phyloP scores from a whole-genome alignment of 2,329 filamentous ascomycete species.

The Fusarium sp. region DNA sequence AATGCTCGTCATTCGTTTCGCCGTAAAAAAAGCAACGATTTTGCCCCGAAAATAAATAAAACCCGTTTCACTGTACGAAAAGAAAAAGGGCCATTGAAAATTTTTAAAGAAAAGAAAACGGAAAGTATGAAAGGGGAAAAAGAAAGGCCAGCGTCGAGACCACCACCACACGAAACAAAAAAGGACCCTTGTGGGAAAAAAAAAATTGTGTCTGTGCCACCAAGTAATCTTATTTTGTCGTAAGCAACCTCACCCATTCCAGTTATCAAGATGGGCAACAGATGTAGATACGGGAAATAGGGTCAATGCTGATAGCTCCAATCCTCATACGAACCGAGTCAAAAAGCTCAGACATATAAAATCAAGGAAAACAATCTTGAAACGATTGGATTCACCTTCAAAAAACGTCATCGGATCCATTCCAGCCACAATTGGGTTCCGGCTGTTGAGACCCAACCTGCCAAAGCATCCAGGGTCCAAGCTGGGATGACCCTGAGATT shows the following conservation, averaged over 20 bases:
- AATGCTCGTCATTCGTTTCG: background rate
- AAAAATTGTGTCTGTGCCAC: background rate
- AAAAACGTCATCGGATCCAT: constrained; percentile 11
- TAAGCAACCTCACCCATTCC: background rate
- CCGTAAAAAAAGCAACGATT: background rate
- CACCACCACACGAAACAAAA: background rate
- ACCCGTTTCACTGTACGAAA: background rate
- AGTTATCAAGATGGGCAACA: background rate
- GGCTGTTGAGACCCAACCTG: constrained; percentile 26
- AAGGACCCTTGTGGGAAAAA: background rate
- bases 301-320: background rate
- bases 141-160: background rate
- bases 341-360: background rate
- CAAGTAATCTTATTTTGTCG: background rate
- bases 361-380: background rate
- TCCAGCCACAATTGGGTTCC: constrained; percentile 25
- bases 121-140: background rate
- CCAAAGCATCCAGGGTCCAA: background rate
- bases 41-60: background rate
- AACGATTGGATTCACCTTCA: background rate
- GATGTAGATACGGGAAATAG: background rate
- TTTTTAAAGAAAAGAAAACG: background rate
- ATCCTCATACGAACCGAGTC: background rate
- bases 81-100: background rate
- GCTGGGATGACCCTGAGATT: constrained; percentile 34